These are phyloP conservation scores for Aphelidium insulamus DNA, from an alignment of 371 early-diverging fungal species.

Conservation along the genomic window DNA sequence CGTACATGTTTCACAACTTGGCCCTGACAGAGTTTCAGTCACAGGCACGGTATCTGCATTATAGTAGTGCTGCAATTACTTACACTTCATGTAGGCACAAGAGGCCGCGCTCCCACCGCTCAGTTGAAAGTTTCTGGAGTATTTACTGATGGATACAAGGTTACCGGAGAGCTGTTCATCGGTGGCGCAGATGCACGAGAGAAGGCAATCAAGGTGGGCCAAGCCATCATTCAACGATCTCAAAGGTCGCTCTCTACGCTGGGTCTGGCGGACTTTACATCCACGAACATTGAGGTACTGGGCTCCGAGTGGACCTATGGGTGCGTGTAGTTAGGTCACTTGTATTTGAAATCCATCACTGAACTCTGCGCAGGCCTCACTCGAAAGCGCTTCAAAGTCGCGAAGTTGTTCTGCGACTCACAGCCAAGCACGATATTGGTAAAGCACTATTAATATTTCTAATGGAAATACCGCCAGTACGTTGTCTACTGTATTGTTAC, in stretches of 20 bases:
- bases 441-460: constrained; percentile 30
- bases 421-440: constrained; percentile 29
- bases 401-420: constrained; percentile 38
- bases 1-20: constrained; percentile 27
- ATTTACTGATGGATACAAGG: constrained; percentile 40
- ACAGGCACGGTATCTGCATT: no score
- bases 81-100: no score
- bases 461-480: constrained; percentile 38
- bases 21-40: constrained; percentile 31
- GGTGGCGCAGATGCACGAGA: constrained; percentile 39
- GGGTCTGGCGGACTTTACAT: constrained; percentile 24
- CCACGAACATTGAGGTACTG: constrained; percentile 29
- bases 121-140: constrained; percentile 42
- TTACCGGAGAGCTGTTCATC: constrained; percentile 34
- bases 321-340: constrained; percentile 9
- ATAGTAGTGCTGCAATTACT: no score
- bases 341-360: neutral
- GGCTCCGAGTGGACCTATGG: constrained; percentile 48
- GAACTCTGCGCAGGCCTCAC: constrained; percentile 15
- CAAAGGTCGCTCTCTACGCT: constrained; percentile 19
- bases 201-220: constrained; percentile 27
- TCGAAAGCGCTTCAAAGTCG: constrained; percentile 20
- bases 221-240: constrained; percentile 31
- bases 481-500: neutral
- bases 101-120: constrained; percentile 35